Conservation (phyloP, 768 basidiomycete species). For the Leccinum aurantiacum region DNA sequence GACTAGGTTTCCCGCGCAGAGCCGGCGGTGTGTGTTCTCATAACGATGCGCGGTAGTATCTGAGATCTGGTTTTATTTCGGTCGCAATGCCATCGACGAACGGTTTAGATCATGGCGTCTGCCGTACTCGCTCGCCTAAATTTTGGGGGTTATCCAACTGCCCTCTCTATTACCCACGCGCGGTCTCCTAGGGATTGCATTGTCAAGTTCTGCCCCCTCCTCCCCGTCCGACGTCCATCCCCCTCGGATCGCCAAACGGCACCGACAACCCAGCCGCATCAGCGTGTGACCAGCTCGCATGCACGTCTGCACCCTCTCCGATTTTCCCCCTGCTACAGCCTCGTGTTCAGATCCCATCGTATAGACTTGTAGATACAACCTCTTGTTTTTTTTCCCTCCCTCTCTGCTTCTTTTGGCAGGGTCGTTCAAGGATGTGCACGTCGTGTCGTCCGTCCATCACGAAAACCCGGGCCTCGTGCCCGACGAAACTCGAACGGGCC, state of each 20-base stretch:
- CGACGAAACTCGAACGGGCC: not conserved
- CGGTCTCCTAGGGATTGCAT: conserved; percentile 32
- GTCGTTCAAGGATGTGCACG: conserved; percentile 1
- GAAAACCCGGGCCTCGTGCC: conserved; percentile 8
- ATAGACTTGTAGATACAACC: not conserved
- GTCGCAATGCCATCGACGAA: conserved; percentile 21
- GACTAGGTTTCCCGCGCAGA: conserved; percentile 4
- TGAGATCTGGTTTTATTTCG: conserved; percentile 23
- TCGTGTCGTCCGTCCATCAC: conserved; percentile 1
- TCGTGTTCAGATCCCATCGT: not conserved
- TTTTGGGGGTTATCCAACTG: conserved; percentile 26
- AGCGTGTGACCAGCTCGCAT: not conserved
- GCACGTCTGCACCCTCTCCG: not conserved
- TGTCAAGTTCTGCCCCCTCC: not conserved
- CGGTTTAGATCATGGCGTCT: not conserved
- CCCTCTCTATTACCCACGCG: conserved; percentile 18
- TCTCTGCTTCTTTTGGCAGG: conserved; percentile 5
- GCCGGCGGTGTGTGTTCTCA: conserved; percentile 18
- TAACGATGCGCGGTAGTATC: conserved; percentile 27
- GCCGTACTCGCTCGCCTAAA: conserved; percentile 26
- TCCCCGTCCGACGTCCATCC: not conserved
- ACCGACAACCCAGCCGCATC: not conserved
- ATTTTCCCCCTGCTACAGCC: not conserved
- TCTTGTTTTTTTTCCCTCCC: conserved; percentile 4
- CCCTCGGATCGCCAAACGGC: not conserved